These are phyloP conservation scores for Klebsormidium nitens DNA, from an alignment of 139 green algal species.

Conservation along the genomic window DNA sequence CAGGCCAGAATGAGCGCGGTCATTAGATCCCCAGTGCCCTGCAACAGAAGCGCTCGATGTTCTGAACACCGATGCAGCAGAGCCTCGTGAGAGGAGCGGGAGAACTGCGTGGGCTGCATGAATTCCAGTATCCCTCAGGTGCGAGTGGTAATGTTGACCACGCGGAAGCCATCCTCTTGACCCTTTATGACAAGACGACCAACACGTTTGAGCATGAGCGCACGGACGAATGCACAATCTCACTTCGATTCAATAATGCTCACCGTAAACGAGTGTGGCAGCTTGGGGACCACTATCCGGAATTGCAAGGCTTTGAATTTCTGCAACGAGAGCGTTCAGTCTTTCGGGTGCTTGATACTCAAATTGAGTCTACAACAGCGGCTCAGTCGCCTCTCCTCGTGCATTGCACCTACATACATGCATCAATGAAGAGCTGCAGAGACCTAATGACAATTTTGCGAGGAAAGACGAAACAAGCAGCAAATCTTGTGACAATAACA, in stretches of 20 bases:
- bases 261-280: neutral
- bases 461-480: too few species aligned
- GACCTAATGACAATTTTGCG: too few species aligned
- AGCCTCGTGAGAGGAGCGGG: too few species aligned
- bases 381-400: neutral
- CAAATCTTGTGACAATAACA: too few species aligned
- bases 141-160: neutral
- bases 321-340: neutral
- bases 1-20: neutral
- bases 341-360: neutral
- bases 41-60: neutral
- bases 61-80: too few species aligned
- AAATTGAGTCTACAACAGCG: neutral
- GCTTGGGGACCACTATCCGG: neutral
- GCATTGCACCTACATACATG: neutral
- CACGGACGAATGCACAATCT: too few species aligned
- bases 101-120: too few species aligned
- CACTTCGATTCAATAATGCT: too few species aligned
- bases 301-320: neutral
- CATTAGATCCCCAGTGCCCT: slow-evolving; percentile 1
- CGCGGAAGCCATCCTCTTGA: too few species aligned
- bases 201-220: too few species aligned
- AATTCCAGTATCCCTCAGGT: neutral
- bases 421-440: neutral
- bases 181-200: too few species aligned